phyloP scores from a whole-genome alignment of 73 alveolate species.

The Paraurostyla sp. region DNA sequence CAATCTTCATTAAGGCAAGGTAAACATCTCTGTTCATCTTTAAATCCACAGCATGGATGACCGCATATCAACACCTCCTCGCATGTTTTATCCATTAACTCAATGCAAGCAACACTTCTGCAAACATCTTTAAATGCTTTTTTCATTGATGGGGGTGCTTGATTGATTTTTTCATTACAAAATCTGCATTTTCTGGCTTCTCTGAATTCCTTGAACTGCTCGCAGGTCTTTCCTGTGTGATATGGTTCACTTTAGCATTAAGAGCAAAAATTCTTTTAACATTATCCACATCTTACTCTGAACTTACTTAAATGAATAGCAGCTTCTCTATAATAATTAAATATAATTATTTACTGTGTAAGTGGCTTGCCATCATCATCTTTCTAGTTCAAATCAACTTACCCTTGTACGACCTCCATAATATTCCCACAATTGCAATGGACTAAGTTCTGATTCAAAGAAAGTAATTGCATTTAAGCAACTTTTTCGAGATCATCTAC shows the following conservation, averaged over 20 bases:
- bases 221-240: slow-evolving; percentile 82
- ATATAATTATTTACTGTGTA: no score
- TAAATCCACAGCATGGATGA: slow-evolving; percentile 82
- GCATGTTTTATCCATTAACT: slow-evolving; percentile 65
- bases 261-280: slow-evolving; percentile 72
- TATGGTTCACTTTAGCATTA: slow-evolving; percentile 74
- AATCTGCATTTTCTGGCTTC: slow-evolving; percentile 72
- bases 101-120: slow-evolving; percentile 70
- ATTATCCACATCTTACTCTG: slow-evolving; percentile 72
- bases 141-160: slow-evolving; percentile 12
- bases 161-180: slow-evolving; percentile 44
- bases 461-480: slow-evolving; percentile 42
- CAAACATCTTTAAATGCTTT: slow-evolving; percentile 75
- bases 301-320: slow-evolving; percentile 75
- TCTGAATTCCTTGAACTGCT: slow-evolving; percentile 69
- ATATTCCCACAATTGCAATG: slow-evolving; percentile 72
- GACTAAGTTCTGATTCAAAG: slow-evolving; percentile 59
- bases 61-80: slow-evolving; percentile 75
- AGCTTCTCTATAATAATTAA: slow-evolving; percentile 71
- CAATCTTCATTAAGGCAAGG: slow-evolving; percentile 86
- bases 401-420: slow-evolving; percentile 75
- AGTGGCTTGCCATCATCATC: slow-evolving; percentile 54
- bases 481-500: slow-evolving; percentile 71
- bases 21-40: slow-evolving; percentile 68
- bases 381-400: slow-evolving; percentile 69